phyloP scores from a whole-genome alignment of 2,329 filamentous ascomycete species.

The Pestalotiopsis sp. region DNA sequence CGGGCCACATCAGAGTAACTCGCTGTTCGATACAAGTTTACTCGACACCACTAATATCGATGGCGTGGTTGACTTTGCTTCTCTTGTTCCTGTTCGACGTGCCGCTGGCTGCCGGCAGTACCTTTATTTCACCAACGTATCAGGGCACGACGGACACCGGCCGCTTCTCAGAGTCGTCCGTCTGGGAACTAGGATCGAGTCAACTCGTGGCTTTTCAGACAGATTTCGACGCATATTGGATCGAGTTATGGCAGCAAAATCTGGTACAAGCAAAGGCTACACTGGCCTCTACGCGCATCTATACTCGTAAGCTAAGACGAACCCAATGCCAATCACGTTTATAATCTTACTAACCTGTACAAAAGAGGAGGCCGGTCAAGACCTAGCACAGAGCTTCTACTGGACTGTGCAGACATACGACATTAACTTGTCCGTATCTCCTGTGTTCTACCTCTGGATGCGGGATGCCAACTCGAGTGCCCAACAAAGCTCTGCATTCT shows the following conservation, averaged over 20 bases:
- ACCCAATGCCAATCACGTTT: not conserved
- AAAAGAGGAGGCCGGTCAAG: not conserved
- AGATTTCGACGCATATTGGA: not conserved
- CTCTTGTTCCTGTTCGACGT: not conserved
- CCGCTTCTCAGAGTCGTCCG: not conserved
- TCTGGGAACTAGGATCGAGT: slow-evolving; percentile 8
- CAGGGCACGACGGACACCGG: not conserved
- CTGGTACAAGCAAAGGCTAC: not conserved
- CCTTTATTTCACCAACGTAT: not conserved
- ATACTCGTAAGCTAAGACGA: not conserved
- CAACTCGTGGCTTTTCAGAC: slow-evolving; percentile 9
- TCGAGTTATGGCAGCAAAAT: slow-evolving; percentile 9
- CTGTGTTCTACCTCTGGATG: slow-evolving; percentile 9
- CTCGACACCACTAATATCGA: not conserved
- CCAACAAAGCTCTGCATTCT: not conserved
- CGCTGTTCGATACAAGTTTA: not conserved
- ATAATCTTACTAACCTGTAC: not conserved
- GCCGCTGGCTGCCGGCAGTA: not conserved
- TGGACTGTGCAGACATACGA: slow-evolving; percentile 12
- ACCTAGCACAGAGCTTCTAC: slow-evolving; percentile 2
- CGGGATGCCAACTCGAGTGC: not conserved
- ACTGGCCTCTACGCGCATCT: not conserved
- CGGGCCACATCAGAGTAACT: not conserved
- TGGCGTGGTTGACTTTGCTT: not conserved
- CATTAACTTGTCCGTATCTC: not conserved